These are phyloP conservation scores for Helicocarpus griseus DNA, from an alignment of 2,329 filamentous ascomycete genomes.

Conservation along the genomic window DNA sequence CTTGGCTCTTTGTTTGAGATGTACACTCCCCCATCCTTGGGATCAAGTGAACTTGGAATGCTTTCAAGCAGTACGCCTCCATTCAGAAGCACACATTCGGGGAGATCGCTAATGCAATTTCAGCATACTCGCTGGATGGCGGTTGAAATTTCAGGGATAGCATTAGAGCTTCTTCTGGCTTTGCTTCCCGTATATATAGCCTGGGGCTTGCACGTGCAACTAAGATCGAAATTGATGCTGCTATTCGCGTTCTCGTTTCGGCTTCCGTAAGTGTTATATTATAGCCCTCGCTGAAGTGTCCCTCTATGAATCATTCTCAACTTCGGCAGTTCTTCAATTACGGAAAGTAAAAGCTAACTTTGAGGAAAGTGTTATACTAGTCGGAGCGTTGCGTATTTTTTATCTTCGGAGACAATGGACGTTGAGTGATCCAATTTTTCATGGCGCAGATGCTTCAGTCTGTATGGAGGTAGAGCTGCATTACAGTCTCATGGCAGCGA, in stretches of 20 bases:
- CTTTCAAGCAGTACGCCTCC: conserved; percentile 6
- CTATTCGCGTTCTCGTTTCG: conserved; percentile 14
- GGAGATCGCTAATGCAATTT: not conserved
- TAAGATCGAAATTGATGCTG: conserved; percentile 11
- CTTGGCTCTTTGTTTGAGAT: conserved; percentile 11
- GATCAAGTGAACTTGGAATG: conserved; percentile 7
- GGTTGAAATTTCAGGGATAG: conserved; percentile 10
- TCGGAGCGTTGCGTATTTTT: conserved; percentile 7
- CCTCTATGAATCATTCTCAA: too few species aligned
- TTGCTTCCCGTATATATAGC: conserved; percentile 12
- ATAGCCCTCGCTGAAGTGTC: too few species aligned
- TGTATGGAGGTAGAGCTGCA: conserved; percentile 11
- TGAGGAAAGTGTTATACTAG: conserved; percentile 8
- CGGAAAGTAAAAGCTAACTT: not conserved
- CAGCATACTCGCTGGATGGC: conserved; percentile 12
- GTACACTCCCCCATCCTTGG: conserved; percentile 10
- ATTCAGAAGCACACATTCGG: not conserved
- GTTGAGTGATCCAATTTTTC: conserved; percentile 9
- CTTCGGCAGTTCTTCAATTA: not conserved
- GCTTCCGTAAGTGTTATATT: conserved; percentile 11
- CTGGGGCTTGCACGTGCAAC: conserved; percentile 10
- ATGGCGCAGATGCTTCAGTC: conserved; percentile 9
- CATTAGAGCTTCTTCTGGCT: conserved; percentile 9
- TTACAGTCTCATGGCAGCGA: conserved; percentile 12
- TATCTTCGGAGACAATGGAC: conserved; percentile 7